Evolutionary conservation across 305 asterid species (phyloP).

Genomic region (Lippia alba): DNA sequence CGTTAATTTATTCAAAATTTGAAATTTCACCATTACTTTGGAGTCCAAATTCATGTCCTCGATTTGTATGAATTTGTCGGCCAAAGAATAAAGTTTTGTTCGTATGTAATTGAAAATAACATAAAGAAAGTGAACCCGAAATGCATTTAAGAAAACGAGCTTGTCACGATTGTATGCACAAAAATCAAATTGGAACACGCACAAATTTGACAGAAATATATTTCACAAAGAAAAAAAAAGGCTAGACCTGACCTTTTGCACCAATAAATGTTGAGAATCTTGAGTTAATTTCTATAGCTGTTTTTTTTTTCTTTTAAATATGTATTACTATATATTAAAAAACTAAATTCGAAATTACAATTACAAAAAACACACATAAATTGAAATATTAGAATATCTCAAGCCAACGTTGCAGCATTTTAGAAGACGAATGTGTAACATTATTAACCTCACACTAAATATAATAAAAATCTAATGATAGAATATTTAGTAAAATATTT

Average conservation of each 20-base stretch:
- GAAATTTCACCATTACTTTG: slow-evolving; percentile 34
- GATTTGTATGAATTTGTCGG: slow-evolving; percentile 22
- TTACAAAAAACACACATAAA: too few species aligned
- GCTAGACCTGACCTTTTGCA: slow-evolving; percentile 31
- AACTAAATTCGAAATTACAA: too few species aligned
- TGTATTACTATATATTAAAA: too few species aligned
- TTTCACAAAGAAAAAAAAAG: slow-evolving; percentile 17
- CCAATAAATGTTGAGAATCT: slow-evolving; percentile 5
- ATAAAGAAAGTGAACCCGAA: slow-evolving; percentile 28
- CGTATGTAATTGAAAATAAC: slow-evolving; percentile 36
- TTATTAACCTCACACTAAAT: too few species aligned
- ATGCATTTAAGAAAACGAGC: slow-evolving; percentile 21
- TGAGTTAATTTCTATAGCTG: too few species aligned
- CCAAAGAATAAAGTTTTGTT: slow-evolving; percentile 41
- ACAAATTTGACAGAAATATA: slow-evolving; percentile 16
- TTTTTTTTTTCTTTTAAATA: too few species aligned
- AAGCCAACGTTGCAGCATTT: too few species aligned
- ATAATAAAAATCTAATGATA: too few species aligned
- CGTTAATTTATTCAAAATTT: slow-evolving; percentile 17
- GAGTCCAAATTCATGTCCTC: slow-evolving; percentile 25
- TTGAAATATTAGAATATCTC: too few species aligned
- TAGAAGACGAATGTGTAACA: too few species aligned
- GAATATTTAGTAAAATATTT: too few species aligned
- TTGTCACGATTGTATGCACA: not conserved
- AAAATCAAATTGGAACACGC: slow-evolving; percentile 41